Evolutionary conservation across 306 rosid genomes (phyloP).

Genomic region (Sicyos edulis): DNA sequence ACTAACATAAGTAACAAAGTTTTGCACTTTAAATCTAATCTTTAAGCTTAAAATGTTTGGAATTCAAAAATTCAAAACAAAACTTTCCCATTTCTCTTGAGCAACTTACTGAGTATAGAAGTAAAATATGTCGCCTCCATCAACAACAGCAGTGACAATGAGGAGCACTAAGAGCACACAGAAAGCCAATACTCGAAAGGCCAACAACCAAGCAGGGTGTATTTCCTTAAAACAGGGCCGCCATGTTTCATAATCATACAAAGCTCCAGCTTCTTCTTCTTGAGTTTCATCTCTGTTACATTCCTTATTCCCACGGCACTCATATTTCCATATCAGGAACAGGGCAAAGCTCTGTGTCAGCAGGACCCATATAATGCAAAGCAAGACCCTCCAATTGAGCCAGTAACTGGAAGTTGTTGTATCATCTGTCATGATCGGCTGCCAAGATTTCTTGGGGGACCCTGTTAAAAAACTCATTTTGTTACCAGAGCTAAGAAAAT

Average conservation of each 20-base stretch:
- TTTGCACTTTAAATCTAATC: not conserved
- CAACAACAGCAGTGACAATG: conserved; percentile 43
- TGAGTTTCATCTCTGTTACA: conserved; percentile 30
- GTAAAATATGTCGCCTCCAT: conserved; percentile 72
- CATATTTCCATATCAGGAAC: conserved; percentile 50
- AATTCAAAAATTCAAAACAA: not conserved
- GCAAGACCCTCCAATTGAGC: conserved; percentile 81
- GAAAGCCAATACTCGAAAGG: conserved; percentile 71
- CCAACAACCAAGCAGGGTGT: conserved; percentile 87
- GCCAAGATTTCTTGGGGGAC: conserved; percentile 58
- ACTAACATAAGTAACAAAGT: not conserved
- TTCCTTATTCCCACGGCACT: conserved; percentile 31
- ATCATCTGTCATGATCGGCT: conserved; percentile 62
- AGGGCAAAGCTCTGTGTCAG: conserved; percentile 38
- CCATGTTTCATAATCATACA: conserved; percentile 95
- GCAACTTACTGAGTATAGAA: conserved; percentile 75
- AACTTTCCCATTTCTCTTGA: conserved; percentile 1
- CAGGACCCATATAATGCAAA: conserved; percentile 58
- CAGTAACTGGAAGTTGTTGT: conserved; percentile 71
- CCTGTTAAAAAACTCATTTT: conserved; percentile 60
- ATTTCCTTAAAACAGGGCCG: conserved; percentile 77
- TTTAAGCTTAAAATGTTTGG: not conserved
- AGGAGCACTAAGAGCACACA: conserved; percentile 69
- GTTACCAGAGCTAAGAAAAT: conserved; percentile 20
- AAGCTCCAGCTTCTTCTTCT: conserved; percentile 35